Evolutionary conservation across 441 rosid species (phyloP), one percentile per base, ranked within the genome.

Genomic region (Adansonia madagascariensis): DNA sequence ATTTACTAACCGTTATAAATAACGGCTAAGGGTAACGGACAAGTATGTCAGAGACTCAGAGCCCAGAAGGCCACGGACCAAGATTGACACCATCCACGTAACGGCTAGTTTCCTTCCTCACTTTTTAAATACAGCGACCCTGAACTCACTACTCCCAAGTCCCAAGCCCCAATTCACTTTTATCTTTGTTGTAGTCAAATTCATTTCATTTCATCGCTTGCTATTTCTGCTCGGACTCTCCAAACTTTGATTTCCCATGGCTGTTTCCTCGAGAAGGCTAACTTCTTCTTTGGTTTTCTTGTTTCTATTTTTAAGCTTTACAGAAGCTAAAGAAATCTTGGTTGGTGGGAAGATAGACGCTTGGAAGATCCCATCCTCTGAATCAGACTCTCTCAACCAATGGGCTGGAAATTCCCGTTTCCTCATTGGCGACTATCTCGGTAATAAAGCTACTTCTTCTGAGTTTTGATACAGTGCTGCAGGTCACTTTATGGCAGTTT

Each of bases 331-430:
- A 77, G 97, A 94, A n/a, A 52, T 92, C 41, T 1, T 91, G 41
- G 91, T 95, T 14, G 98, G 98, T 17, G 97, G 95, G 76, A 90
- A 88, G 80, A 11, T 84, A 0, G 89, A 76, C 35, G 87, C 93
- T 0, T 95, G 99, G 99, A 89, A 89, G 75, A 65, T 90, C 80
- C 98, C 97, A 2, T 84, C 91, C 65, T 94, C 94, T 0, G 87
- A 92, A 71, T 79, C 95, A 14, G 95, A 92, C 71, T 89, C 97
- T 14, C 95, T 95, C 80, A 91, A 90, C 80, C 77, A 78, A 80
- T 94, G 99, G 98, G 98, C 99, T 35, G 88, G 82, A 76, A 83
- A 79, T 14, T 67, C 89, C 39, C 94, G 95, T 6, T 94, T 95
- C 80, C 86, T 77, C 60, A 78, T 94, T 1, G 97, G 94, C 24